These are phyloP conservation scores for Teunomyces tritomae DNA, from an alignment of 805 yeast species.

Conservation along the genomic window DNA sequence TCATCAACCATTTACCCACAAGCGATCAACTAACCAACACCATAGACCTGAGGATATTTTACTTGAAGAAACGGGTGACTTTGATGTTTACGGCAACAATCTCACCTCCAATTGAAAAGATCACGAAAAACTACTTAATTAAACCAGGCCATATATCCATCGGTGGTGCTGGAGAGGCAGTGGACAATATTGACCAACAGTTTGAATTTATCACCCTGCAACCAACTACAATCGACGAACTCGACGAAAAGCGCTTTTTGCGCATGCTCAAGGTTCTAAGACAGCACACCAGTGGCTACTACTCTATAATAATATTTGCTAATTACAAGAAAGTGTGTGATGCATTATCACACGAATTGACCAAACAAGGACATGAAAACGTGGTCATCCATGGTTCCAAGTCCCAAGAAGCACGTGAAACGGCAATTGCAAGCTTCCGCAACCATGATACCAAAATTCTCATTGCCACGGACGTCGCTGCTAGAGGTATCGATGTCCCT, in stretches of 20 bases:
- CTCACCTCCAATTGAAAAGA: constrained; percentile 66
- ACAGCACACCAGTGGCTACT: constrained; percentile 40
- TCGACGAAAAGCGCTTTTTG: constrained; percentile 37
- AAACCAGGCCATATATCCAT: constrained; percentile 64
- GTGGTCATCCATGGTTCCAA: constrained; percentile 84
- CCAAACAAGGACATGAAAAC: constrained; percentile 32
- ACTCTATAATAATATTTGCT: constrained; percentile 70
- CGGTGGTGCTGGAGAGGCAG: constrained; percentile 65
- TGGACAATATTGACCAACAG: constrained; percentile 66
- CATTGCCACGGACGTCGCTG: constrained; percentile 94
- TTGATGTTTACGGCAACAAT: constrained; percentile 96
- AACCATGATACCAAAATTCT: constrained; percentile 56
- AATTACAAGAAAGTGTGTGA: constrained; percentile 78
- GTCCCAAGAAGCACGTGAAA: constrained; percentile 80
- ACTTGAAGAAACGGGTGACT: constrained; percentile 49
- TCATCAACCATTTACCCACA: constrained; percentile 55
- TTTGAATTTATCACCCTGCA: constrained; percentile 39
- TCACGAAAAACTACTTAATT: constrained; percentile 60
- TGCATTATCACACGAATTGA: constrained; percentile 50
- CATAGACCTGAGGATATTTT: constrained; percentile 38
- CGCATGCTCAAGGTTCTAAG: constrained; percentile 39
- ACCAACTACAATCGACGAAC: constrained; percentile 20
- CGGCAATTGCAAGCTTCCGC: constrained; percentile 61
- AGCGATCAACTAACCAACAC: constrained; percentile 20
- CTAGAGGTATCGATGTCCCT: constrained; percentile 92